A percentile compares a stretch with the other conserved stretches of the same genome.
phyloP scores from a whole-genome alignment of 441 rosid species.

The Erysimum cheiri region DNA sequence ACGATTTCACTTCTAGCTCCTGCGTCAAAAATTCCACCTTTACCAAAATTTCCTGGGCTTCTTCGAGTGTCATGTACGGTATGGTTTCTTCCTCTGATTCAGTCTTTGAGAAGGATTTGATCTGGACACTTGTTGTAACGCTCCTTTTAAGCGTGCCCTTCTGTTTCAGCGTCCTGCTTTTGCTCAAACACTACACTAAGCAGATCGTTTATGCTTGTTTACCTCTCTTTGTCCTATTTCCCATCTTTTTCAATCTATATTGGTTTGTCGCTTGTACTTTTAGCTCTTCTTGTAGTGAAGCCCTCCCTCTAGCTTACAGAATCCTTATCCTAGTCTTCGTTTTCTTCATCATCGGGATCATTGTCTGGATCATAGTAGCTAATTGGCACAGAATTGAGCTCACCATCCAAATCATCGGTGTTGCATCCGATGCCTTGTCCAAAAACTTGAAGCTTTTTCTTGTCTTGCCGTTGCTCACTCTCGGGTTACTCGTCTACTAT shows the following conservation, averaged over 20 bases:
- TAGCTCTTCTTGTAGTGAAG: constrained; percentile 66
- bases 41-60: constrained; percentile 35
- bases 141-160: constrained; percentile 71
- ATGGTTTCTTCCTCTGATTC: constrained; percentile 44
- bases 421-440: constrained; percentile 82
- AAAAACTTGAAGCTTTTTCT: constrained; percentile 68
- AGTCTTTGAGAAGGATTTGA: constrained; percentile 49
- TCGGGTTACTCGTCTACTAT: constrained; percentile 64
- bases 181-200: constrained; percentile 80
- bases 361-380: constrained; percentile 75
- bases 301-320: constrained; percentile 72
- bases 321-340: constrained; percentile 68
- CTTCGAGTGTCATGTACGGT: constrained; percentile 1
- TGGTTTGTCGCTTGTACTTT: constrained; percentile 92
- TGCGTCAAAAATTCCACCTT: constrained; percentile 56
- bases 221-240: constrained; percentile 74
- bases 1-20: constrained; percentile 59
- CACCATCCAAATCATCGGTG: constrained; percentile 72
- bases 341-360: constrained; percentile 65
- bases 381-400: constrained; percentile 85
- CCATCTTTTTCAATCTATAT: constrained; percentile 69
- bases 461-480: constrained; percentile 59
- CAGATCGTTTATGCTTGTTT: constrained; percentile 77
- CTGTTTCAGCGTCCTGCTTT: constrained; percentile 62
- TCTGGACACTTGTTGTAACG: constrained; percentile 76